These are phyloP conservation scores for Brassica hybrid DNA, from an alignment of 441 rosid genomes.

Conservation along the genomic window DNA sequence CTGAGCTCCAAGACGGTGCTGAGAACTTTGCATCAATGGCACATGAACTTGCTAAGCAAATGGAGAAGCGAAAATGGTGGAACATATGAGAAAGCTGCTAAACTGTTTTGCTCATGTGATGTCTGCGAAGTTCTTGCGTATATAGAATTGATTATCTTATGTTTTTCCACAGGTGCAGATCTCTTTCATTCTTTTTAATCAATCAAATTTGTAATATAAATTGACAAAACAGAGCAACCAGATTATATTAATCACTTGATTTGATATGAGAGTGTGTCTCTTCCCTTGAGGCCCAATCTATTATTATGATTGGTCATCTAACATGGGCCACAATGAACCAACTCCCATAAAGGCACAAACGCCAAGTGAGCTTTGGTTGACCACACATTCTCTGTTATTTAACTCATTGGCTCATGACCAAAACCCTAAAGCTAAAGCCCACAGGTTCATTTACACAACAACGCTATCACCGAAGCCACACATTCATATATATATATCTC, in stretches of 20 bases:
- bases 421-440: constrained; percentile 3
- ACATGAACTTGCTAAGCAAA: constrained; percentile 74
- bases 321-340: constrained; percentile 11
- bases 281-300: neutral
- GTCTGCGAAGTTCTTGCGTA: constrained; percentile 11
- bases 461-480: constrained; percentile 19
- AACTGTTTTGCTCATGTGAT: neutral
- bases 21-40: constrained; percentile 84
- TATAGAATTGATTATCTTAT: constrained; percentile 10
- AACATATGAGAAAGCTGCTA: constrained; percentile 50
- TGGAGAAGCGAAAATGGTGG: constrained; percentile 99
- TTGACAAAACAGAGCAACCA: constrained; percentile 32
- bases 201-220: constrained; percentile 36
- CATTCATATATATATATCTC: too few species aligned
- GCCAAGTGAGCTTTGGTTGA: constrained; percentile 1
- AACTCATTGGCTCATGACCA: neutral
- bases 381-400: neutral
- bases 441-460: constrained; percentile 5
- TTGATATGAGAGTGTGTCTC: neutral
- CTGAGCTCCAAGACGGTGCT: constrained; percentile 84
- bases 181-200: constrained; percentile 6
- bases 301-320: neutral
- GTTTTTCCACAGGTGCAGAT: constrained; percentile 26
- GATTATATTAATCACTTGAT: neutral
- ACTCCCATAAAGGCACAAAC: neutral